phyloP scores from a whole-genome alignment of 2,329 filamentous ascomycete genomes.

The Phaeosphaeria sp. region DNA sequence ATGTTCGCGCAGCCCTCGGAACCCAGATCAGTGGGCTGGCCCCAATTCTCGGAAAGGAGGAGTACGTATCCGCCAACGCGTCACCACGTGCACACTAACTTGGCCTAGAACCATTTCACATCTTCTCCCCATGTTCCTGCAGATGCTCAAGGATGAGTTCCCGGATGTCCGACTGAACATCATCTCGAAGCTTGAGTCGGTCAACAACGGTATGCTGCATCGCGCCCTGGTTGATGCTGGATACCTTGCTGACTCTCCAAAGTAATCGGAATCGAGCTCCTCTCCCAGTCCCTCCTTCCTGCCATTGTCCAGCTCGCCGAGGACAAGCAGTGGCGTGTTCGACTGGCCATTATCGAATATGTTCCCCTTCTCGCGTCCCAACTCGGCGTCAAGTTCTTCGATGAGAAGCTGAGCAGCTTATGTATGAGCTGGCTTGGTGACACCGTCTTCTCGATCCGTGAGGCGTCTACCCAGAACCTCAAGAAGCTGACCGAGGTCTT shows the following conservation, averaged over 20 bases:
- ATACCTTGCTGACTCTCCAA: conserved; percentile 15
- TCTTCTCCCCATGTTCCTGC: conserved; percentile 96
- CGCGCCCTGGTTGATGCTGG: neutral
- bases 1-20: conserved; percentile 92
- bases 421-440: conserved; percentile 99
- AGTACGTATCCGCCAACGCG: conserved; percentile 65
- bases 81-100: conserved; percentile 33
- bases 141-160: conserved; percentile 99
- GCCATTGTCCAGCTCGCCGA: conserved; percentile 97
- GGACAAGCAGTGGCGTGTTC: conserved; percentile 99
- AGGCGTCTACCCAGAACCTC: conserved; percentile 95
- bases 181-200: conserved; percentile 98
- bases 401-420: conserved; percentile 91
- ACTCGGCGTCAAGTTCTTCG: conserved; percentile 95
- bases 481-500: conserved; percentile 99
- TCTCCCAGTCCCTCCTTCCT: conserved; percentile 94
- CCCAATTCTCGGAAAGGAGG: conserved; percentile 96
- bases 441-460: conserved; percentile 97
- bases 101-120: conserved; percentile 84
- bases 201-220: conserved; percentile 79
- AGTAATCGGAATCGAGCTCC: conserved; percentile 97
- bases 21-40: conserved; percentile 97
- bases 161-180: conserved; percentile 98
- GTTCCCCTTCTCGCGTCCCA: conserved; percentile 95
- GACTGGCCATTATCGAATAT: conserved; percentile 98